Percentiles rank a stretch among this genome's conserved stretches.
Evolutionary conservation across 495 filamentous ascomycete species (phyloP).

Genomic region (Antarctomyces pellizariae): DNA sequence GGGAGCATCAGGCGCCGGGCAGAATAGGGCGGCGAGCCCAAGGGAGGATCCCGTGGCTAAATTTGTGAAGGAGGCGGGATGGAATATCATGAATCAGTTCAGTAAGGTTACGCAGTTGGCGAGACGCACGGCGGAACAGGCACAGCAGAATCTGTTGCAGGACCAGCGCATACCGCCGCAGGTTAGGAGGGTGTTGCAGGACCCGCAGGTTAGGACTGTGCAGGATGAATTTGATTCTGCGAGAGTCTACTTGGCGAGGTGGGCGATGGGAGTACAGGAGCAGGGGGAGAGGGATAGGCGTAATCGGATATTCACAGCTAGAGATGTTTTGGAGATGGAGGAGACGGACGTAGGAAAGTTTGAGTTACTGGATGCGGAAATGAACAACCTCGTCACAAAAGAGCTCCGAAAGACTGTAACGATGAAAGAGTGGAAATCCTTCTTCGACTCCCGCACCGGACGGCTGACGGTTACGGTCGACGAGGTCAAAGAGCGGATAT

Average conservation of each 20-base stretch:
- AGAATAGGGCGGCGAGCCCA: conserved; percentile 30
- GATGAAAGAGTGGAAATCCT: conserved; percentile 66
- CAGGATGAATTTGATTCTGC: conserved; percentile 96
- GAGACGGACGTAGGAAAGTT: conserved; percentile 88
- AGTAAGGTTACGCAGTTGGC: conserved; percentile 95
- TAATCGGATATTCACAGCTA: conserved; percentile 76
- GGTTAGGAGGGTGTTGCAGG: conserved; percentile 60
- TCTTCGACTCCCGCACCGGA: conserved; percentile 55
- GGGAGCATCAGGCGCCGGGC: conserved; percentile 28
- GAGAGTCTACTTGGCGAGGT: conserved; percentile 75
- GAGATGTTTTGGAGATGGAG: conserved; percentile 81
- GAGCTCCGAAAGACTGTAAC: conserved; percentile 58
- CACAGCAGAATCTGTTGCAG: conserved; percentile 78
- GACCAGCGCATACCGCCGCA: conserved; percentile 62
- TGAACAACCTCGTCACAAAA: conserved; percentile 39
- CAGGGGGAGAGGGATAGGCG: conserved; percentile 73
- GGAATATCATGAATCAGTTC: conserved; percentile 86
- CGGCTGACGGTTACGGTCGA: conserved; percentile 54
- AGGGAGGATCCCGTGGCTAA: conserved; percentile 93
- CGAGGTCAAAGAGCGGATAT: conserved; percentile 88
- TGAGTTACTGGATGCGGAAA: conserved; percentile 71
- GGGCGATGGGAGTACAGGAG: conserved; percentile 97
- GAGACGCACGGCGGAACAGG: conserved; percentile 69
- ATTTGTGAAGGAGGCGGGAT: conserved; percentile 83
- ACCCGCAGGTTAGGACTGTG: conserved; percentile 84